phyloP scores from a whole-genome alignment of 129 eudicot genomes.

The Oenanthe sinensis region DNA sequence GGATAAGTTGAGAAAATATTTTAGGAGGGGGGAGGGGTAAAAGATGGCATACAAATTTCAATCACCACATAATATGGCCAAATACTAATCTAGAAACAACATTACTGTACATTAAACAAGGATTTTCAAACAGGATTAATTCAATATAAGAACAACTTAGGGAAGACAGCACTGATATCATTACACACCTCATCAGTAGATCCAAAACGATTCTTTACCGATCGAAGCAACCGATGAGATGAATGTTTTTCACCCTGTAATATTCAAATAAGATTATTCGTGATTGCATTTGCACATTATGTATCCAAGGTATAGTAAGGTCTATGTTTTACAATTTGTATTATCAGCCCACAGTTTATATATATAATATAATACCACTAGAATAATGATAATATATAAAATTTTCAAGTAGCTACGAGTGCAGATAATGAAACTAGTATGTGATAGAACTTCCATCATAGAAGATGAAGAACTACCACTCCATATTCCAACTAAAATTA shows the following conservation, averaged over 20 bases:
- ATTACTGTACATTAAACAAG: neutral
- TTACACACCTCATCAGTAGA: slow-evolving; percentile 78
- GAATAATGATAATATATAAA: neutral
- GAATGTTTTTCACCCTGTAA: slow-evolving; percentile 86
- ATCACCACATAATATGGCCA: neutral
- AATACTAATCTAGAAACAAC: neutral
- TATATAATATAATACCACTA: neutral
- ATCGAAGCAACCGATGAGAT: slow-evolving; percentile 78
- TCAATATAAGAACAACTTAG: neutral
- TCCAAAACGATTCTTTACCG: slow-evolving; percentile 91
- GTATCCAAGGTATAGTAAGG: neutral
- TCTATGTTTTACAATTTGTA: neutral
- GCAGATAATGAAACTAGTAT: neutral
- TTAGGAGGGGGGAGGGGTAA: neutral
- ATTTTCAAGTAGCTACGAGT: neutral
- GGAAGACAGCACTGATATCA: neutral
- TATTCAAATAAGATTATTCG: slow-evolving; percentile 6
- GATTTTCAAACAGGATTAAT: neutral
- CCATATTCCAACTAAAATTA: neutral
- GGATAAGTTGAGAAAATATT: neutral
- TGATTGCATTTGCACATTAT: neutral
- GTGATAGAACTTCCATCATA: neutral
- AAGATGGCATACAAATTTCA: neutral
- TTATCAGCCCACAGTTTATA: neutral
- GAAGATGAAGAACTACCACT: neutral